phyloP scores from a whole-genome alignment of 306 rosid genomes.

The Prunus mira region DNA sequence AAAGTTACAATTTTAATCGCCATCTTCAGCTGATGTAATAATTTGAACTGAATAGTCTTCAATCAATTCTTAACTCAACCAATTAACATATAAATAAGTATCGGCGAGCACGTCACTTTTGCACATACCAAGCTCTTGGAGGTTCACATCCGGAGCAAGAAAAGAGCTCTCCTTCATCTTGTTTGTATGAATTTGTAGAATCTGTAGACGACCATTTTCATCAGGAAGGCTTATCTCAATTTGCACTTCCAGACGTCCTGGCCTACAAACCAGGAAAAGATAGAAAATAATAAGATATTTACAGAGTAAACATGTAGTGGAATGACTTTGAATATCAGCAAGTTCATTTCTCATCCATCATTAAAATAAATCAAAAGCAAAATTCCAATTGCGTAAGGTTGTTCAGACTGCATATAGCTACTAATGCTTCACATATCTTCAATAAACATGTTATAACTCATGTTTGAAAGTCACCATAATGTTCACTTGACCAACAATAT shows the following conservation, averaged over 20 bases:
- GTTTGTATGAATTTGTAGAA: constrained; percentile 97
- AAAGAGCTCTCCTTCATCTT: constrained; percentile 98
- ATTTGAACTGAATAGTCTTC: neutral
- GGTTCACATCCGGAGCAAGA: constrained; percentile 88
- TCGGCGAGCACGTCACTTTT: constrained; percentile 22
- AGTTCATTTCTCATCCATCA: neutral
- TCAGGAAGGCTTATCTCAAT: constrained; percentile 98
- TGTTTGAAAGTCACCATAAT: neutral
- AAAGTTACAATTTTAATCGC: no score
- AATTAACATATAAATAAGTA: constrained; percentile 12
- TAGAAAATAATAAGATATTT: constrained; percentile 7
- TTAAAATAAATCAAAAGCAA: neutral
- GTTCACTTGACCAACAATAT: neutral
- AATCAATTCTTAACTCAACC: neutral
- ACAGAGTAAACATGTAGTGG: neutral
- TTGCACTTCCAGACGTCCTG: constrained; percentile 98
- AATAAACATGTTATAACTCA: constrained; percentile 1
- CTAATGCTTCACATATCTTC: neutral
- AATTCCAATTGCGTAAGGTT: neutral
- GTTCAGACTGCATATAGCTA: constrained; percentile 23
- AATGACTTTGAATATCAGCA: neutral
- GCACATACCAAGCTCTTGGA: constrained; percentile 85
- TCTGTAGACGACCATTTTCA: constrained; percentile 93
- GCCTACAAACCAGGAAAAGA: constrained; percentile 49
- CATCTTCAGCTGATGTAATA: no score